Evolutionary conservation across 2,329 filamentous ascomycete species (phyloP).

Genomic region (Madurella fahalii): DNA sequence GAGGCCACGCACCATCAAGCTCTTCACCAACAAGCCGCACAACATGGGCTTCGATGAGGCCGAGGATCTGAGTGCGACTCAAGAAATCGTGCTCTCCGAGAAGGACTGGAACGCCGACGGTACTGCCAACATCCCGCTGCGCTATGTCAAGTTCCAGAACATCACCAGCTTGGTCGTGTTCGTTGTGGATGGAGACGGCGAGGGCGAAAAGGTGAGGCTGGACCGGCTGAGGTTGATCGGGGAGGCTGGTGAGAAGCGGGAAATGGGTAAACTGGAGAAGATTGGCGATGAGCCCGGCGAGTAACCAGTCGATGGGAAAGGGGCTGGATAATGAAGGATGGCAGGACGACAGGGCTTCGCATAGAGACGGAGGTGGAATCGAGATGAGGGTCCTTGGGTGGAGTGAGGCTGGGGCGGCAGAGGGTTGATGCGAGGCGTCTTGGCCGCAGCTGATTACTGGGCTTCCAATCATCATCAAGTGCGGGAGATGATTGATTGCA

Average conservation of each 20-base stretch:
- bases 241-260: constrained; percentile 84
- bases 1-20: constrained; percentile 75
- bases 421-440: constrained; percentile 5
- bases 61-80: constrained; percentile 76
- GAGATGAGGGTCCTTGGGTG: constrained; percentile 1
- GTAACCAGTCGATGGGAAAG: constrained; percentile 8
- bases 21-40: constrained; percentile 85
- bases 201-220: constrained; percentile 79
- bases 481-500: constrained; percentile 17
- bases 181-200: constrained; percentile 78
- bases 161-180: constrained; percentile 84
- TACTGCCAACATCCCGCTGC: constrained; percentile 67
- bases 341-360: not conserved
- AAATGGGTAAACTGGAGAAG: constrained; percentile 95
- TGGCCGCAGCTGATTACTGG: constrained; percentile 5
- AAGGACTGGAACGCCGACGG: constrained; percentile 79
- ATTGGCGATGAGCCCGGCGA: constrained; percentile 64
- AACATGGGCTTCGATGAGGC: constrained; percentile 95
- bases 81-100: constrained; percentile 68
- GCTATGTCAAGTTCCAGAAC: constrained; percentile 97
- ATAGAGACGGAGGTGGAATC: constrained; percentile 10
- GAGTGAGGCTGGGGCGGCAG: constrained; percentile 8
- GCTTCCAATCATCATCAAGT: constrained; percentile 20
- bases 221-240: constrained; percentile 78
- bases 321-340: constrained; percentile 5